Percentiles rank a stretch among this genome's conserved stretches.
Evolutionary conservation across 1,284 basidiomycete species (phyloP).

Genomic region (Phlebopus sp.): DNA sequence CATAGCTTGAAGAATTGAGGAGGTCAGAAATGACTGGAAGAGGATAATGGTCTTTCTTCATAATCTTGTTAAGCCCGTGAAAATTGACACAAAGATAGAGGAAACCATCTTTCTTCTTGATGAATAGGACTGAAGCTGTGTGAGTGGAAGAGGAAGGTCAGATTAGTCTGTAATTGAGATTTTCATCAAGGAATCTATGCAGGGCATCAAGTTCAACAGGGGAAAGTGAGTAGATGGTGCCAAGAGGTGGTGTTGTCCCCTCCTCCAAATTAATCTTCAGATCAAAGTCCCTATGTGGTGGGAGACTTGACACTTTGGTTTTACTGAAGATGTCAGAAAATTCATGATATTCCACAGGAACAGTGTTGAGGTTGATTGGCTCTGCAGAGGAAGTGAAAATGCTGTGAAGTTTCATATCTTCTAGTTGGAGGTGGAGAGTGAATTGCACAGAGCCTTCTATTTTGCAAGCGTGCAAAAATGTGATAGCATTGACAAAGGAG

Average conservation of each 20-base stretch:
- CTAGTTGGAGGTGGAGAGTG: too few relatives aligned
- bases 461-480: too few relatives aligned
- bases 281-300: neutral
- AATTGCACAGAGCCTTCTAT: neutral
- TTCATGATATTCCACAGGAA: too few relatives aligned
- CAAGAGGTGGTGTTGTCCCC: neutral
- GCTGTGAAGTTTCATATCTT: too few relatives aligned
- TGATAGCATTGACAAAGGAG: neutral
- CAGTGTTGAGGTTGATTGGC: too few relatives aligned
- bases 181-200: neutral
- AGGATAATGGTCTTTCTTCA: slow-evolving; percentile 21
- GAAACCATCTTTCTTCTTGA: neutral
- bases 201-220: neutral
- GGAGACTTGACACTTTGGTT: neutral
- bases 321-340: neutral
- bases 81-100: slow-evolving; percentile 17
- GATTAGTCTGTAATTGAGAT: neutral
- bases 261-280: neutral
- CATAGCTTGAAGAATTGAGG: slow-evolving; percentile 21
- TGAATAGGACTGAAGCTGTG: neutral
- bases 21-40: slow-evolving; percentile 27
- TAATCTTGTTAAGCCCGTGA: slow-evolving; percentile 26
- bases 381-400: too few relatives aligned
- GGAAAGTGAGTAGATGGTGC: neutral
- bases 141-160: neutral